Evolutionary conservation across 1,139 yeast genomes (phyloP), one percentile per base, ranked within the genome.

Genomic region (Spathaspora sp.): DNA sequence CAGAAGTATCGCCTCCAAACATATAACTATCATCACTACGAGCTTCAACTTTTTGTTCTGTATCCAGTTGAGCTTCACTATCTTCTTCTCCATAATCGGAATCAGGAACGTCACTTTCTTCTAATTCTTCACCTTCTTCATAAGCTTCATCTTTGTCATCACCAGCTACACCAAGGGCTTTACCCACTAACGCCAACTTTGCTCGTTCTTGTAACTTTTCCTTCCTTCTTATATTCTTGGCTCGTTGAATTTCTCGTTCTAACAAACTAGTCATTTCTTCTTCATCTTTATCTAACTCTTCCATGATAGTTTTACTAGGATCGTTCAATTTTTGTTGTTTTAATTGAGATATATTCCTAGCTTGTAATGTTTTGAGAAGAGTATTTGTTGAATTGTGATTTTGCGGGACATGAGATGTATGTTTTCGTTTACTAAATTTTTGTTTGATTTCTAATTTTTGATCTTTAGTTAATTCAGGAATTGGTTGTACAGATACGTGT

Each of bases 191-290:
- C 2, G 73, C 74, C 45, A 57, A 48, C 45, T 65, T 68, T 2
- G 76, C 77, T 47, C 58, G 66, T 50, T 72, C 77, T 45, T 63
- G 61, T 33, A 68, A 50, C 50, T 76, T 72, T 47, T 80, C 88
- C 47, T 72, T 74, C 54, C 73, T 77, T 47, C 84, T 70, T 27
- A 78, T 71, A 43, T 68, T 72, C 56, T 81, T 65, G 27, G 70
- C 79, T 51, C 84, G 69, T 51, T 77, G 78, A 55, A 81, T 74
- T 57, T 86, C 91, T 48, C 80, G 74, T 53, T 85, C 89, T 52
- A 85, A 68, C 41, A 85, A 67, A n/a, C 70, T 63, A 2, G 74
- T 76, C 75, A 71, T 70, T 18, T 67, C 63, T 44, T 71, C 76
- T 42, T 71, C 76, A 44, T 71, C 75, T 52, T 70, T 64, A 46